Base-by-base conservation (phyloP, 768 basidiomycete species). In the Hypholoma fasciculare region DNA sequence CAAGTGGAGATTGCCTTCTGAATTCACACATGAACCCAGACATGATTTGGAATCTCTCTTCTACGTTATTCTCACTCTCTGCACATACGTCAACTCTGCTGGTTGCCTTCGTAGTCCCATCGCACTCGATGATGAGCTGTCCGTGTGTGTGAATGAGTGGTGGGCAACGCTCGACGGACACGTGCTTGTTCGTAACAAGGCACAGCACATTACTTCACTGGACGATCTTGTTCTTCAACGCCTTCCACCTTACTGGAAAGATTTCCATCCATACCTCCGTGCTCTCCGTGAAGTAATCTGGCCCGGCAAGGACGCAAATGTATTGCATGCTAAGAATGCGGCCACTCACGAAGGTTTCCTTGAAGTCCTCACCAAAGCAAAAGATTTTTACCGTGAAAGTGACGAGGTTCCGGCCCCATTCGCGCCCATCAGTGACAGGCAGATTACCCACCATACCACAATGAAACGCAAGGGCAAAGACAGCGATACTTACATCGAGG, bases 291-390 rank as follows among this genome's bases (percentile, higher is more conserved):
- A 19, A 2, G 36, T 13, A 23, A 16, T 52, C 38, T 53, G 52
- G 39, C 23, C 52, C 14, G n/a, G n/a, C n/a, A 46, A 53, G 44
- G 38, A 34, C 26, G 19, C 52, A 23, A 23, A 23, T 43, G 20
- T 43, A 23, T 26, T 53, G 39, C 30, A 27, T 20, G 39, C 40
- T n/a, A 38, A 19, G 26, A 53, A 53, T 14, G 26, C 26, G 1
- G 37, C 51, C 30, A 53, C 9, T n/a, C 52, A 53, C 20, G 39
- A 53, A 19, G 52, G 39, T n/a, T 53, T 53, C 16, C 52, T 53
- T 20, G 1, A 39, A 39, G 37, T 52, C 19, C 50, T 52, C 17
- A 39, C 11, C 19, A 14, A 20, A 26, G 50, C 50, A 6, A 30
- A 19, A 19, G 50, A 52, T 0, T 17, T 7, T 30, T 52, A 52